A percentile compares a stretch with the other conserved stretches of the same genome.
Evolutionary conservation across 2,329 filamentous ascomycete genomes (phyloP).

Genomic region (Clonostachys chloroleuca): DNA sequence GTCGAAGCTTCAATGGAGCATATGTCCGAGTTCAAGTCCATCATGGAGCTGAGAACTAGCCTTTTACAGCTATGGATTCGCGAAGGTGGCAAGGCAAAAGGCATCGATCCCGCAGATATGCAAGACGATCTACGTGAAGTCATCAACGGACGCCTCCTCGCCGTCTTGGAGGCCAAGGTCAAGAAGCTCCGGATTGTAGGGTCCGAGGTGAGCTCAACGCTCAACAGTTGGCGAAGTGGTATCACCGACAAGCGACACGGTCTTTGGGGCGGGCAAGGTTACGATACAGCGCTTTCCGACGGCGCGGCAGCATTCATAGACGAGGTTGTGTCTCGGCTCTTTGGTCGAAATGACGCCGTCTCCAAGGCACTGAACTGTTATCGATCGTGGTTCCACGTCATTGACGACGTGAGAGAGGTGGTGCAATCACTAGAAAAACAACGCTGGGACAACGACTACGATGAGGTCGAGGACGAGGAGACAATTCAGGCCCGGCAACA

Average conservation of each 20-base stretch:
- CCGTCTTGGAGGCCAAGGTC: constrained; percentile 60
- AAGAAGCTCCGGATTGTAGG: constrained; percentile 61
- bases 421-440: constrained; percentile 63
- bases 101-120: constrained; percentile 64
- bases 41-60: constrained; percentile 65
- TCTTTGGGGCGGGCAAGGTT: constrained; percentile 64
- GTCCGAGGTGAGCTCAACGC: constrained; percentile 54
- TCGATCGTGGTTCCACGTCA: constrained; percentile 66
- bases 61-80: constrained; percentile 74
- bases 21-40: constrained; percentile 61
- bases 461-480: constrained; percentile 71
- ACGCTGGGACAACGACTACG: constrained; percentile 72
- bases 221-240: constrained; percentile 56
- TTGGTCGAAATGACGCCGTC: constrained; percentile 68
- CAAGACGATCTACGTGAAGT: constrained; percentile 63
- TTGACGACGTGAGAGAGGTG: constrained; percentile 61
- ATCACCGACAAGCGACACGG: constrained; percentile 43
- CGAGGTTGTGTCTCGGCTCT: constrained; percentile 62
- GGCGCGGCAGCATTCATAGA: constrained; percentile 67
- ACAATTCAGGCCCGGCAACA: constrained; percentile 62
- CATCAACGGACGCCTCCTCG: constrained; percentile 64
- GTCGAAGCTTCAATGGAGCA: constrained; percentile 54
- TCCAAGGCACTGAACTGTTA: constrained; percentile 60
- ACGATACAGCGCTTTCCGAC: constrained; percentile 60
- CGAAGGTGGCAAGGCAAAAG: constrained; percentile 58